These are phyloP conservation scores for Carallia brachiata DNA, from an alignment of 345 rosid species.

Conservation along the genomic window DNA sequence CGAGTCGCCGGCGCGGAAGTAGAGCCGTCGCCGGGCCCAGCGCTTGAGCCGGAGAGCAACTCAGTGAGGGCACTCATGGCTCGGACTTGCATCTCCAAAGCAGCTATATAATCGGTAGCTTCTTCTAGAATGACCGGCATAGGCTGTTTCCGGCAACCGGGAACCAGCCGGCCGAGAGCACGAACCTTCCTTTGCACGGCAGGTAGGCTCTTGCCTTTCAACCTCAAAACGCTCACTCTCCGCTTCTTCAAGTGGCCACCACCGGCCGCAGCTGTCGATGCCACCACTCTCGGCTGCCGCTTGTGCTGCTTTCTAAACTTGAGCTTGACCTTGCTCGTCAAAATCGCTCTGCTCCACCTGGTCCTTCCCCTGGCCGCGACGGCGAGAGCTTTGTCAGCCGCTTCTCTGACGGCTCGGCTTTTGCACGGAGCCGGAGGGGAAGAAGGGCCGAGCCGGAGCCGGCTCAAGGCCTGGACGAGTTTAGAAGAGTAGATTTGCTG, in stretches of 20 bases:
- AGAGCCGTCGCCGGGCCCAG: conserved; percentile 33
- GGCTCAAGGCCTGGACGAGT: conserved; percentile 63
- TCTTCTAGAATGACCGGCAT: conserved; percentile 89
- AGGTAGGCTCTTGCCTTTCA: conserved; percentile 59
- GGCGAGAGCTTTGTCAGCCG: conserved; percentile 80
- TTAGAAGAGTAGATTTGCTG: conserved; percentile 79
- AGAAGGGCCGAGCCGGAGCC: conserved; percentile 29
- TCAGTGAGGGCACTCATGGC: conserved; percentile 76
- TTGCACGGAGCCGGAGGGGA: conserved; percentile 46
- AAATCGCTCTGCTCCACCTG: conserved; percentile 93
- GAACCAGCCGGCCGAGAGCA: conserved; percentile 82
- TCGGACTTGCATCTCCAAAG: conserved; percentile 95
- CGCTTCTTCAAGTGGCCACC: conserved; percentile 57
- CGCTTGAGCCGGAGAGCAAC: conserved; percentile 39
- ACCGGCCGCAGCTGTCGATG: conserved; percentile 35
- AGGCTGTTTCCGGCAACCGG: conserved; percentile 93
- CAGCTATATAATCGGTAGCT: conserved; percentile 89
- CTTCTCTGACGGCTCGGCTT: conserved; percentile 73
- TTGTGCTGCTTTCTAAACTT: conserved; percentile 68
- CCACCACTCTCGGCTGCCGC: conserved; percentile 37
- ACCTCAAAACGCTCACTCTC: conserved; percentile 57
- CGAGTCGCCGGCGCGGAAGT: conserved; percentile 19
- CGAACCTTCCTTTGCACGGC: conserved; percentile 79
- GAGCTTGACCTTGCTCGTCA: conserved; percentile 63
- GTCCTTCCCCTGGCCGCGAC: conserved; percentile 78